phyloP scores from a whole-genome alignment of 2,329 filamentous ascomycete genomes.

The Talaromyces verruculosus region DNA sequence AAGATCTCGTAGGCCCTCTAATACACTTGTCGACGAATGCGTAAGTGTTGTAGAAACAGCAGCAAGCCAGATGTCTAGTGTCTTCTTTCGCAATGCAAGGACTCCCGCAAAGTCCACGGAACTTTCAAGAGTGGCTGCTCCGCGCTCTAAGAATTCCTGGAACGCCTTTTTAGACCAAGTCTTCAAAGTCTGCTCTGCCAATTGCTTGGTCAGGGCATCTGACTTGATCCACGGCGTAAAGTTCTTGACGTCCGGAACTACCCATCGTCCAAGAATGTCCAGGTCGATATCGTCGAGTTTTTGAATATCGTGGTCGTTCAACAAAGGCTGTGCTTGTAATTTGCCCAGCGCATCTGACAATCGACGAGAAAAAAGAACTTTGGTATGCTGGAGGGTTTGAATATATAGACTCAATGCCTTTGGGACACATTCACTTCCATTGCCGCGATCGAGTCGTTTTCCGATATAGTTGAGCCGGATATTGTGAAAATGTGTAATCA shows the following conservation, averaged over 20 bases:
- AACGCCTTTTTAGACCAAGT: conserved; percentile 64
- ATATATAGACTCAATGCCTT: conserved; percentile 71
- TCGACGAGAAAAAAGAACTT: conserved; percentile 69
- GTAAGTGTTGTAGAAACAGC: conserved; percentile 61
- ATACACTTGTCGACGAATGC: conserved; percentile 59
- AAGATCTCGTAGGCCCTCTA: conserved; percentile 65
- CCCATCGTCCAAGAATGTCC: conserved; percentile 76
- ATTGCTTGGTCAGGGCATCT: conserved; percentile 66
- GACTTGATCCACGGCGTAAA: conserved; percentile 87
- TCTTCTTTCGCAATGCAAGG: conserved; percentile 66
- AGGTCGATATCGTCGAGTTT: conserved; percentile 69
- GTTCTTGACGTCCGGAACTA: conserved; percentile 75
- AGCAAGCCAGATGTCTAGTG: conserved; percentile 74
- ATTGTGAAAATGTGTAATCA: conserved; percentile 73
- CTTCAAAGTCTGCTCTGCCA: conserved; percentile 61
- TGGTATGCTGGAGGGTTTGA: conserved; percentile 73
- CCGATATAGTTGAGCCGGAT: conserved; percentile 69
- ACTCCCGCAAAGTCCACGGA: conserved; percentile 63
- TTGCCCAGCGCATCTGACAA: conserved; percentile 67
- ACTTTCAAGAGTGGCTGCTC: conserved; percentile 35
- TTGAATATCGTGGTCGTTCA: conserved; percentile 69
- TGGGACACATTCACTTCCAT: conserved; percentile 56
- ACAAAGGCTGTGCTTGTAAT: conserved; percentile 68
- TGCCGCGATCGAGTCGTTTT: conserved; percentile 57
- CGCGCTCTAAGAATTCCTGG: conserved; percentile 58